phyloP scores from a whole-genome alignment of 164 flowering plant species.

The Nelumbo lutea region DNA sequence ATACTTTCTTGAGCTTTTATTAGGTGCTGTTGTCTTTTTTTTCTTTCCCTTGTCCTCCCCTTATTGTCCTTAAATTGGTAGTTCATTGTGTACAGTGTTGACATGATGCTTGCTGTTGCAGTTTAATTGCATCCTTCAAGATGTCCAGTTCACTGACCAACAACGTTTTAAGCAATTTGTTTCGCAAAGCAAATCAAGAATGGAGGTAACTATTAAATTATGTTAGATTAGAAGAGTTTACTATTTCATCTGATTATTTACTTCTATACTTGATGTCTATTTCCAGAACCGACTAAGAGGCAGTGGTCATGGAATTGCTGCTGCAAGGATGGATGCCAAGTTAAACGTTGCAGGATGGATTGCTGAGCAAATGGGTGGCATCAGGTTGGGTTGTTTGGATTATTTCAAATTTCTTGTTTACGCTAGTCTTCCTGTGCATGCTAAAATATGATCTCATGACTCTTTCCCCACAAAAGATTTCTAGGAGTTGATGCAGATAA shows the following conservation, averaged over 20 bases:
- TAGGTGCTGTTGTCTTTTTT: not conserved
- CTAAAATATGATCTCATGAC: not conserved
- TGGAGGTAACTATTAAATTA: constrained; percentile 68
- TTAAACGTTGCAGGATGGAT: constrained; percentile 94
- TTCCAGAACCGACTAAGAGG: constrained; percentile 87
- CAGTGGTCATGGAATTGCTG: constrained; percentile 97
- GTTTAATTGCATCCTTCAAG: constrained; percentile 85
- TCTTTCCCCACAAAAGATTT: not conserved
- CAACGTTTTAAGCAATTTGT: constrained; percentile 98
- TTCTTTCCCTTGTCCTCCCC: too few relatives aligned
- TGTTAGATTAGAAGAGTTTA: not conserved
- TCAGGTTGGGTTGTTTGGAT: constrained; percentile 50
- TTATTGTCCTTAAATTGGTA: too few relatives aligned
- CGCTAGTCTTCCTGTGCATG: not conserved
- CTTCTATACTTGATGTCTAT: constrained; percentile 6
- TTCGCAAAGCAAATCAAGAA: constrained; percentile 93
- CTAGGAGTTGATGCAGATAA: not conserved
- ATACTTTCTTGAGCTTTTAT: not conserved
- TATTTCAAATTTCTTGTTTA: not conserved
- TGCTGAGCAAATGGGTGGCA: constrained; percentile 97
- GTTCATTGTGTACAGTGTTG: too few relatives aligned
- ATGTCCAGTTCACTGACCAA: constrained; percentile 91
- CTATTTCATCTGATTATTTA: not conserved
- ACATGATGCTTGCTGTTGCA: constrained; percentile 23
- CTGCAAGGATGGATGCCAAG: constrained; percentile 97